Evolutionary conservation across 352 stramenopile species (phyloP).

Genomic region (Paralagenidium karlingii): DNA sequence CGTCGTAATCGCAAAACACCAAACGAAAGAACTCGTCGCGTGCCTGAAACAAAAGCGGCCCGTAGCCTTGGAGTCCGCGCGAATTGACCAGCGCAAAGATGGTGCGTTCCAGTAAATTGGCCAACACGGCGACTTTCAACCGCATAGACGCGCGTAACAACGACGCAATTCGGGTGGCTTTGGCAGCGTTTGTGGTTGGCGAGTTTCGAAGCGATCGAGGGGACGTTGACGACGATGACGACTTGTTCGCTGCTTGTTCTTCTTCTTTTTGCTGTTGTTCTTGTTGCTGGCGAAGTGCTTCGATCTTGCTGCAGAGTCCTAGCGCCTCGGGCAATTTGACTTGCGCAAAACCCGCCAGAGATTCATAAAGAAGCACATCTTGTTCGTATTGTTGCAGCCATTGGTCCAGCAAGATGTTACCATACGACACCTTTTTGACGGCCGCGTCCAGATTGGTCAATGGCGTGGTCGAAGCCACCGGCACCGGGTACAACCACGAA

Average conservation of each 20-base stretch:
- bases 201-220: no score
- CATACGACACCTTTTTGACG: no score
- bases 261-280: slow-evolving; percentile 4
- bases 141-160: slow-evolving; percentile 20
- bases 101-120: slow-evolving; percentile 25
- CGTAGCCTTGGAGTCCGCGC: slow-evolving; percentile 3
- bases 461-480: no score
- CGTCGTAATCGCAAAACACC: slow-evolving; percentile 32
- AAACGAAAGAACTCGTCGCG: slow-evolving; percentile 27
- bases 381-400: slow-evolving; percentile 34
- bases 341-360: slow-evolving; percentile 25
- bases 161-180: no score
- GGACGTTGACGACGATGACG: background rate
- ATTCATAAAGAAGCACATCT: slow-evolving; percentile 29
- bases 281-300: no score
- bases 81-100: slow-evolving; percentile 20
- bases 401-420: slow-evolving; percentile 14
- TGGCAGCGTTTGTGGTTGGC: no score
- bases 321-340: slow-evolving; percentile 37
- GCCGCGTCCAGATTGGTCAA: no score
- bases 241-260: background rate
- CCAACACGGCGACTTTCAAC: slow-evolving; percentile 26
- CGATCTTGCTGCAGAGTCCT: slow-evolving; percentile 25
- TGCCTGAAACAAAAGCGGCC: slow-evolving; percentile 14
- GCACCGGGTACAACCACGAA: no score